A percentile compares a stretch with the other conserved stretches of the same genome.
phyloP scores from a whole-genome alignment of 768 basidiomycete genomes.

The Phallus indusiatus region DNA sequence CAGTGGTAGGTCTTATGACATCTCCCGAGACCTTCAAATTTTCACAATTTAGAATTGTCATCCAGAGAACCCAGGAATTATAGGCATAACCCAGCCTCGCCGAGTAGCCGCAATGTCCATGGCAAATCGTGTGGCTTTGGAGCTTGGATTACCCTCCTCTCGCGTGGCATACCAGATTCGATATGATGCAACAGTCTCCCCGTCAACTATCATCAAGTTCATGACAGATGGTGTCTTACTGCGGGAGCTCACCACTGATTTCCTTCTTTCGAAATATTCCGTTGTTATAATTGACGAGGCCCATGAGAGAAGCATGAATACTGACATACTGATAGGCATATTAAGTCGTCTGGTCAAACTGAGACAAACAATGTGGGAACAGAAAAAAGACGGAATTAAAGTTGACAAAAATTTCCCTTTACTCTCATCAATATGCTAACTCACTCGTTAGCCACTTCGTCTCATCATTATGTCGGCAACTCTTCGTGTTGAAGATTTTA shows the following conservation, averaged over 20 bases:
- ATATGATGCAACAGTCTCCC: conserved; percentile 89
- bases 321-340: conserved; percentile 94
- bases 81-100: conserved; percentile 94
- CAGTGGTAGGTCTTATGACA: conserved; percentile 48
- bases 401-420: conserved; percentile 26
- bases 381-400: conserved; percentile 61
- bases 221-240: conserved; percentile 98
- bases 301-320: conserved; percentile 96
- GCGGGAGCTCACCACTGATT: conserved; percentile 86
- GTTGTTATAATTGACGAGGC: conserved; percentile 97
- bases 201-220: conserved; percentile 91
- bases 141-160: conserved; percentile 75
- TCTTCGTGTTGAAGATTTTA: conserved; percentile 86
- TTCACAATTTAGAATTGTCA: not conserved
- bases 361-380: conserved; percentile 82
- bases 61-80: conserved; percentile 95
- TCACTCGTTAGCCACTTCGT: conserved; percentile 59
- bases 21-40: not conserved
- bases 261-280: conserved; percentile 88
- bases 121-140: conserved; percentile 86
- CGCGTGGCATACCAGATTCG: conserved; percentile 94
- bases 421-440: not conserved
- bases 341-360: conserved; percentile 88
- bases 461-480: conserved; percentile 99
- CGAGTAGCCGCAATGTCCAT: conserved; percentile 97